Evolutionary conservation across 2,329 filamentous ascomycete genomes (phyloP).

Genomic region (Graphilbum ipis-grandicollis): DNA sequence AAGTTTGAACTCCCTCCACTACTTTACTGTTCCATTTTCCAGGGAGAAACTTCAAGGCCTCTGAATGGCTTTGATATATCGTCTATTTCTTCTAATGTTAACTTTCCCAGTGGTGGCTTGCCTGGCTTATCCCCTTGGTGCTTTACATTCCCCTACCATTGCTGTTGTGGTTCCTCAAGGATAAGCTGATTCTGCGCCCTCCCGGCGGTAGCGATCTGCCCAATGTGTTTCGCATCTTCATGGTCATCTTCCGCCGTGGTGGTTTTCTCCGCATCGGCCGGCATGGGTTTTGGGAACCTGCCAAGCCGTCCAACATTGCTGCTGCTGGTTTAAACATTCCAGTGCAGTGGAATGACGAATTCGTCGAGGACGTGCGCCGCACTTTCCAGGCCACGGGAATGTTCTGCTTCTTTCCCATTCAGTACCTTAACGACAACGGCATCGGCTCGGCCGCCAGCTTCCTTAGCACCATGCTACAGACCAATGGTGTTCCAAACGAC

Average conservation of each 20-base stretch:
- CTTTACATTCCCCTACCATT: constrained; percentile 24
- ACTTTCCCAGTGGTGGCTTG: constrained; percentile 31
- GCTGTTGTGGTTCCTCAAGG: constrained; percentile 23
- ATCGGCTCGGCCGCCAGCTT: constrained; percentile 30
- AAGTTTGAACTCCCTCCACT: constrained; percentile 23
- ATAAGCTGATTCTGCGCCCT: constrained; percentile 23
- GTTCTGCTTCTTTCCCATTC: constrained; percentile 38
- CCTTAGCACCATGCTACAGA: constrained; percentile 28
- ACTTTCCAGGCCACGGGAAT: constrained; percentile 52
- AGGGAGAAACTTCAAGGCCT: too few species aligned
- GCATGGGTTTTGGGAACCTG: constrained; percentile 43
- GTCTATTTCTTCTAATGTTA: neutral
- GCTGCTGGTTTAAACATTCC: constrained; percentile 19
- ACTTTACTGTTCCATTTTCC: too few species aligned
- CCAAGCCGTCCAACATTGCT: constrained; percentile 44
- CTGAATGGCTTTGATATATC: too few species aligned
- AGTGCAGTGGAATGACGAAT: constrained; percentile 35
- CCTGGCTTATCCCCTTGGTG: constrained; percentile 41
- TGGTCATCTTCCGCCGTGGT: constrained; percentile 21
- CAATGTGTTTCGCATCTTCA: constrained; percentile 24
- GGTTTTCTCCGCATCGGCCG: constrained; percentile 21
- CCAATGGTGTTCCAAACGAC: constrained; percentile 58
- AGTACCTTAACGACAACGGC: constrained; percentile 28
- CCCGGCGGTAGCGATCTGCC: constrained; percentile 26
- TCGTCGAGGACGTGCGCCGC: constrained; percentile 35